Evolutionary conservation across 164 flowering plant genomes (phyloP).

Genomic region (Vitis labrusca): DNA sequence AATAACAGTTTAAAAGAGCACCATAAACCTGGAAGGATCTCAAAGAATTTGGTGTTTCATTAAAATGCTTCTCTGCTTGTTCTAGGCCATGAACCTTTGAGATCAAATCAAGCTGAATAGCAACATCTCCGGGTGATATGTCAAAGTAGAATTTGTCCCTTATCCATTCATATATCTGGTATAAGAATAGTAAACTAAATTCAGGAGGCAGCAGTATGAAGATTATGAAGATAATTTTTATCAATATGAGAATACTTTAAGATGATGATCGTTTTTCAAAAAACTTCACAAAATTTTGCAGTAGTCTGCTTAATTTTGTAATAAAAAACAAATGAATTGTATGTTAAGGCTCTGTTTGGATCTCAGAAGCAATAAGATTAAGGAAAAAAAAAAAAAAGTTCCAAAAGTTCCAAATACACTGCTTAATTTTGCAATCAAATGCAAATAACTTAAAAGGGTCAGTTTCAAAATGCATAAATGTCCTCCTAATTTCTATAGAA

Average conservation of each 20-base stretch:
- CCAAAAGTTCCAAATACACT: too few species aligned
- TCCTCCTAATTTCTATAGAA: too few species aligned
- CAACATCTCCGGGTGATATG: slow-evolving; percentile 21
- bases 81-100: slow-evolving; percentile 33
- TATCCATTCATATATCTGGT: slow-evolving; percentile 38
- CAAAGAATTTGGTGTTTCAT: slow-evolving; percentile 14
- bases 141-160: slow-evolving; percentile 7
- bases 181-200: slow-evolving; percentile 1
- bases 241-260: too few species aligned
- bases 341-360: too few species aligned
- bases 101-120: slow-evolving; percentile 28
- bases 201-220: neutral
- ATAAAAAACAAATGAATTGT: too few species aligned
- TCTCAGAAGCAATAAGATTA: too few species aligned
- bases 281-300: neutral
- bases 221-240: too few species aligned
- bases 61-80: slow-evolving; percentile 32
- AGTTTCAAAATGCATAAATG: too few species aligned
- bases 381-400: too few species aligned
- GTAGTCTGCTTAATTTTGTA: neutral
- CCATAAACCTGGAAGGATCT: slow-evolving; percentile 21
- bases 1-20: slow-evolving; percentile 38
- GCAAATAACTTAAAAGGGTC: too few species aligned
- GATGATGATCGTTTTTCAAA: too few species aligned
- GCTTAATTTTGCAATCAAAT: too few species aligned